A percentile compares a stretch with the other conserved stretches of the same genome.
Conservation (phyloP, 345 rosid genomes). For the Populus pruinosa region DNA sequence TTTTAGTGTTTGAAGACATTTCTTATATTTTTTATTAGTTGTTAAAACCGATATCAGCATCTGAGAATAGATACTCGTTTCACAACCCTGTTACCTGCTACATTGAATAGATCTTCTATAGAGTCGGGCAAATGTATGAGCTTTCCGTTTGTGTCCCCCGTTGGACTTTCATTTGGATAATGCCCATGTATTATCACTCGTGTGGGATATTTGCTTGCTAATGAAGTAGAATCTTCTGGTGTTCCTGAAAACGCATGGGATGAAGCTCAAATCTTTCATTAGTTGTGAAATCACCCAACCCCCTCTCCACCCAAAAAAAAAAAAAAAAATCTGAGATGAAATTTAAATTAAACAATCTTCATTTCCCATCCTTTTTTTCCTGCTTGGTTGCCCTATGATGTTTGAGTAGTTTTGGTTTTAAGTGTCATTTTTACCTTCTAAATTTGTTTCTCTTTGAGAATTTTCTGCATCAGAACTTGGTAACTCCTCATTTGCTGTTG, state of each 20-base stretch:
- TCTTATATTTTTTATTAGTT: not conserved
- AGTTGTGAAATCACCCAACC: not conserved
- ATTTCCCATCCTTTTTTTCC: not conserved
- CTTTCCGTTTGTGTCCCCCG: conserved; percentile 43
- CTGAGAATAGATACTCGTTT: not conserved
- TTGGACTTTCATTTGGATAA: conserved; percentile 45
- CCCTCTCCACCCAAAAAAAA: not conserved
- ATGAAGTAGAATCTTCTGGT: conserved; percentile 22
- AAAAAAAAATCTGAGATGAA: not conserved
- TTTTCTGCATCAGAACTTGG: conserved; percentile 31
- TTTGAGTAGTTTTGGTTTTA: not conserved
- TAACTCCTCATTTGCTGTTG: conserved; percentile 38
- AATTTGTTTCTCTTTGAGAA: conserved; percentile 28
- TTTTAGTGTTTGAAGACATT: not conserved
- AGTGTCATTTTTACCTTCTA: conserved; percentile 42
- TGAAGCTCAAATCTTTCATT: not conserved
- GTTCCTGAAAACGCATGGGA: conserved; percentile 36
- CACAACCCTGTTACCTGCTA: conserved; percentile 62
- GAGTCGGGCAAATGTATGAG: conserved; percentile 70
- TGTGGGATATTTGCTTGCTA: conserved; percentile 27
- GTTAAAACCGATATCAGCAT: not conserved
- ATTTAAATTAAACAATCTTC: not conserved
- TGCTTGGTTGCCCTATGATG: not conserved
- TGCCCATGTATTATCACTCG: conserved; percentile 78
- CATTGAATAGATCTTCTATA: conserved; percentile 52